phyloP scores from a whole-genome alignment of 805 yeast species.

The Saccharomyces mikatae region DNA sequence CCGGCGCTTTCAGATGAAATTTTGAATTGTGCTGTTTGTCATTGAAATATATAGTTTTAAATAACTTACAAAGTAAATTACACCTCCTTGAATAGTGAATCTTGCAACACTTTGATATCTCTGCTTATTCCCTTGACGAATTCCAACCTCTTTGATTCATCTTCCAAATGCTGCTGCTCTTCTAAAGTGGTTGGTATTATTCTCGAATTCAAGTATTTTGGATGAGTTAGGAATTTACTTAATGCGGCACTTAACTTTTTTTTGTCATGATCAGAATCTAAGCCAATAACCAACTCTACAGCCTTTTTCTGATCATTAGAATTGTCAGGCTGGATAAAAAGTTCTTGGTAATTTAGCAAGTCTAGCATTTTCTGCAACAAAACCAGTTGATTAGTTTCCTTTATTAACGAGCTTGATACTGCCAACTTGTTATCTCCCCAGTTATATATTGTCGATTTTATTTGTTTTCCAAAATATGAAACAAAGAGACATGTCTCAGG shows the following conservation, averaged over 20 bases:
- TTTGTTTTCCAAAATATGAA: slow-evolving; percentile 56
- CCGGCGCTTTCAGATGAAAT: neutral
- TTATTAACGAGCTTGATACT: slow-evolving; percentile 45
- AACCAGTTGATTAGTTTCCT: slow-evolving; percentile 63
- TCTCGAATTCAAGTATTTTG: slow-evolving; percentile 69
- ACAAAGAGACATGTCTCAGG: slow-evolving; percentile 62
- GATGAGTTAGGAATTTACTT: slow-evolving; percentile 74
- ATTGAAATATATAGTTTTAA: neutral
- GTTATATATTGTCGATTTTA: slow-evolving; percentile 50
- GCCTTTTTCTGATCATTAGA: slow-evolving; percentile 14
- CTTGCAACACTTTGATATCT: slow-evolving; percentile 48
- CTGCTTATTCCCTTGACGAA: slow-evolving; percentile 41
- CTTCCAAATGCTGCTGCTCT: slow-evolving; percentile 51
- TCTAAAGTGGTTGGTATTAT: slow-evolving; percentile 55
- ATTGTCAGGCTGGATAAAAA: slow-evolving; percentile 26
- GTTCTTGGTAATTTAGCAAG: slow-evolving; percentile 45
- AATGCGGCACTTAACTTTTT: slow-evolving; percentile 53
- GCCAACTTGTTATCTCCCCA: slow-evolving; percentile 47
- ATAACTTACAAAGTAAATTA: slow-evolving; percentile 1
- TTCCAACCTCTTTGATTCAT: slow-evolving; percentile 35
- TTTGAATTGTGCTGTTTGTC: neutral
- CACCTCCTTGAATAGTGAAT: slow-evolving; percentile 27
- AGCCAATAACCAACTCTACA: slow-evolving; percentile 43
- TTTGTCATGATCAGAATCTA: slow-evolving; percentile 52
- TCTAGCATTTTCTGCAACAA: slow-evolving; percentile 52